Base-by-base conservation (phyloP, 441 rosid genomes). In the Adansonia madagascariensis region DNA sequence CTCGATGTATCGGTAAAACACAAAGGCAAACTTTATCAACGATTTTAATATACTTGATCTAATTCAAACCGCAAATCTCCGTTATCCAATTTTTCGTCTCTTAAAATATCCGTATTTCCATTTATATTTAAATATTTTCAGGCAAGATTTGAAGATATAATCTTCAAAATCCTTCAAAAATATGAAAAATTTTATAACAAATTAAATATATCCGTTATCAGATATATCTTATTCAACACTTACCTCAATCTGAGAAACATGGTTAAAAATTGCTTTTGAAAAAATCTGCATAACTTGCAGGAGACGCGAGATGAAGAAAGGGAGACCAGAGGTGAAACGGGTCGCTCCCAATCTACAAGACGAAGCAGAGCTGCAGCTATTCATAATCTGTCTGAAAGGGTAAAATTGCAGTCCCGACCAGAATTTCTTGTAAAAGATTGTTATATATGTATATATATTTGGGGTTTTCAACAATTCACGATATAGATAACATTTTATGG, bases 331-430 rank as follows among this genome's bases (percentile, higher is more conserved):
- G 86, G 65, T 80, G 84, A 78, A 0, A 85, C 75, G 35, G 75
- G 50, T 14, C 79, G 85, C 6, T 86, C 94, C 17, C 80, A 78
- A 57, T 88, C 92, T 35, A 92, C 93, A 1, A 92, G 87, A 81
- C 87, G 95, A 82, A 90, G 93, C 75, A 80, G 97, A 73, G 96
- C 99, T 71, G 97, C 98, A 39, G 98, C 94, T 39, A 84, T 92
- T 77, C 99, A 95, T 83, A 95, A 93, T 86, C 99, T 91, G 81
- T 93, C 98, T 57, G 99, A 95, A 85, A 88, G 99, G 20, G 99
- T 95, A 89, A 14, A 71, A 52, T 0, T 70, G 22, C 59, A 50
- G 46, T 24, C 46, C 68, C 14, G n/a, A 2, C 65, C 12, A 64
- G 35, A 43, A 4, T 18, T 20, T 41, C 11, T 14, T 5, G 47